Conservation (phyloP, 306 rosid species). For the Luffa acutangula region DNA sequence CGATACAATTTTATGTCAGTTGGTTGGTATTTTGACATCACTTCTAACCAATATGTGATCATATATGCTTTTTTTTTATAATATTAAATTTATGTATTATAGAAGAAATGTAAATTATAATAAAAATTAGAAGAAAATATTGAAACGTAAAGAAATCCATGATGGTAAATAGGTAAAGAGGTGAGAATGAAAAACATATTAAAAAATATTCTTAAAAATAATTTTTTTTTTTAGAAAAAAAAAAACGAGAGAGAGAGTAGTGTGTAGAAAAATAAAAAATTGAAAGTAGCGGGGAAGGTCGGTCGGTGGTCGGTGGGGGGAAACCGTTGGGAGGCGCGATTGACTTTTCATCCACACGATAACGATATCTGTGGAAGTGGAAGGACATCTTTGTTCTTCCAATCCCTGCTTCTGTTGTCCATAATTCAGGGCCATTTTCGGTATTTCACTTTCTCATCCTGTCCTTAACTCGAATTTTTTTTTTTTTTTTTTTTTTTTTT, state of each 20-base stretch:
- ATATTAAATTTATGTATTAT: too few relatives aligned
- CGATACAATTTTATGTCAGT: too few relatives aligned
- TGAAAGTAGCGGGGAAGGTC: background rate
- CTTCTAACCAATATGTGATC: too few relatives aligned
- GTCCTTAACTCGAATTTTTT: background rate
- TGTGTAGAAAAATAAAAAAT: background rate
- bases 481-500: too few relatives aligned
- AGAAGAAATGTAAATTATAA: too few relatives aligned
- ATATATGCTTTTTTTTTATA: too few relatives aligned
- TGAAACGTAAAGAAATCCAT: too few relatives aligned
- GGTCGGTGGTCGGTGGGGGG: conserved; percentile 14
- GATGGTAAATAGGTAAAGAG: too few relatives aligned
- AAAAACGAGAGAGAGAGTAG: too few relatives aligned
- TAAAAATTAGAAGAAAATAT: too few relatives aligned
- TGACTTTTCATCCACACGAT: background rate
- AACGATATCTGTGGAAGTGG: background rate
- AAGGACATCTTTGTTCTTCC: conserved; percentile 1
- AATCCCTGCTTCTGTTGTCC: background rate
- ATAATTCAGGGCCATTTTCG: background rate
- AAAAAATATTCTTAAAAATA: background rate
- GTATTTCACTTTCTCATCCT: background rate
- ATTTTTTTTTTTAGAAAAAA: too few relatives aligned
- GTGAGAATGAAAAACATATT: background rate
- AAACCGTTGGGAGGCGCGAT: conserved; percentile 2
- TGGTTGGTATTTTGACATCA: too few relatives aligned